Evolutionary conservation across 2,329 filamentous ascomycete genomes (phyloP).

Genomic region (Penicillium sp.): DNA sequence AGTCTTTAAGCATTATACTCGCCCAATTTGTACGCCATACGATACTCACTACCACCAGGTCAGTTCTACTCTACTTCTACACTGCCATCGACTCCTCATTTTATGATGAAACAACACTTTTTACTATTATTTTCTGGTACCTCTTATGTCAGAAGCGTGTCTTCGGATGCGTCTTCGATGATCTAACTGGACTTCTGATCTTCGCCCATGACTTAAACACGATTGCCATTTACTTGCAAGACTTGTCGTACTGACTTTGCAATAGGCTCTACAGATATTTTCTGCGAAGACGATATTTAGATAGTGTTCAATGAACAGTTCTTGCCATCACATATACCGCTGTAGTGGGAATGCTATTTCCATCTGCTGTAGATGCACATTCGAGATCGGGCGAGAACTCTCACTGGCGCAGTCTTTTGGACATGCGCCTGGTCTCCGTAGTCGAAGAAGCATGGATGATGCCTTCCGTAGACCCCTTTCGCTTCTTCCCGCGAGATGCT

Average conservation of each 20-base stretch:
- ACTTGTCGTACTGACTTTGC: constrained; percentile 22
- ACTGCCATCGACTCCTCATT: constrained; percentile 10
- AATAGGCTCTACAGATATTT: constrained; percentile 3
- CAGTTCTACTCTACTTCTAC: constrained; percentile 34
- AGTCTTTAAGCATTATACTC: neutral
- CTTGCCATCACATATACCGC: neutral
- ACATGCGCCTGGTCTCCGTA: constrained; percentile 28
- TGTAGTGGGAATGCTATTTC: neutral
- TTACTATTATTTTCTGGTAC: constrained; percentile 77
- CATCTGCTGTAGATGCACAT: neutral
- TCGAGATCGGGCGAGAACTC: neutral
- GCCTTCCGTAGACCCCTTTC: constrained; percentile 15
- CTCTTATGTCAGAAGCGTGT: constrained; percentile 81
- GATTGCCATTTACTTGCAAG: constrained; percentile 7
- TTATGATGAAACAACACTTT: constrained; percentile 70
- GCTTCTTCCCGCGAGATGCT: constrained; percentile 14
- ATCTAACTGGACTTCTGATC: constrained; percentile 85
- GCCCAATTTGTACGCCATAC: neutral
- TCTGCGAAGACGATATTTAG: neutral
- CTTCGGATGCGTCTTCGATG: constrained; percentile 59
- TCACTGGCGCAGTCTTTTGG: constrained; percentile 29
- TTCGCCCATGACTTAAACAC: constrained; percentile 4
- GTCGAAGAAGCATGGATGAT: constrained; percentile 23
- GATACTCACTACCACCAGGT: constrained; percentile 20
- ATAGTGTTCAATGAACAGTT: neutral